Conservation (phyloP, 768 basidiomycete species). For the Mycena alexandri region DNA sequence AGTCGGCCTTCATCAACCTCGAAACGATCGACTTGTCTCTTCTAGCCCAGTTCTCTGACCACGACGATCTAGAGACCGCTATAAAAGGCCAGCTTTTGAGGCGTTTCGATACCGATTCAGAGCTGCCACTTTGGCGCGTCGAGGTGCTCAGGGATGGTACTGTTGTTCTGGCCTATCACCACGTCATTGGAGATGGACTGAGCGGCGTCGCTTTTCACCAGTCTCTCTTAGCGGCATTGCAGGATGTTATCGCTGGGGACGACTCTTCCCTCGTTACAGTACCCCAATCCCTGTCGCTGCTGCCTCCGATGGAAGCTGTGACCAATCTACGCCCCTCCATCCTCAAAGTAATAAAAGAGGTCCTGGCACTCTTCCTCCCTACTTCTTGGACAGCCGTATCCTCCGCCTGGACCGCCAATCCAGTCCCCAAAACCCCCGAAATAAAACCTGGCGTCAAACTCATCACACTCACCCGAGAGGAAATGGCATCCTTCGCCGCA, state of each 20-base stretch:
- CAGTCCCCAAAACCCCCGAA: conserved; percentile 35
- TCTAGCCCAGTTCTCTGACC: conserved; percentile 47
- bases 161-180: conserved; percentile 53
- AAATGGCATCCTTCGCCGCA: conserved; percentile 39
- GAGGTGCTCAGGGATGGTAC: conserved; percentile 48
- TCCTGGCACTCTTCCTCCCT: conserved; percentile 47
- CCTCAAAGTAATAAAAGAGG: conserved; percentile 39
- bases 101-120: conserved; percentile 42
- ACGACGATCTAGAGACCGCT: conserved; percentile 38
- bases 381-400: conserved; percentile 44
- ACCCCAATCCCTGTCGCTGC: conserved; percentile 36
- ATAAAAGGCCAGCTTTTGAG: conserved; percentile 43
- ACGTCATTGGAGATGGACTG: conserved; percentile 56
- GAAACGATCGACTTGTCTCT: conserved; percentile 44
- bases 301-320: conserved; percentile 46
- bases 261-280: conserved; percentile 29
- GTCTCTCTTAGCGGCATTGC: conserved; percentile 48
- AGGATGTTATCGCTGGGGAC: conserved; percentile 24
- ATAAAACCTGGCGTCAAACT: conserved; percentile 44
- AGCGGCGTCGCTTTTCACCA: conserved; percentile 55
- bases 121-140: conserved; percentile 55
- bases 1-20: conserved; percentile 46
- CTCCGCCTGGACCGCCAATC: conserved; percentile 49
- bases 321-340: conserved; percentile 47
- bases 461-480: conserved; percentile 42